These are phyloP conservation scores for Phlyctochytrium bullatum DNA, from an alignment of 192 early-diverging fungal species.

Conservation along the genomic window DNA sequence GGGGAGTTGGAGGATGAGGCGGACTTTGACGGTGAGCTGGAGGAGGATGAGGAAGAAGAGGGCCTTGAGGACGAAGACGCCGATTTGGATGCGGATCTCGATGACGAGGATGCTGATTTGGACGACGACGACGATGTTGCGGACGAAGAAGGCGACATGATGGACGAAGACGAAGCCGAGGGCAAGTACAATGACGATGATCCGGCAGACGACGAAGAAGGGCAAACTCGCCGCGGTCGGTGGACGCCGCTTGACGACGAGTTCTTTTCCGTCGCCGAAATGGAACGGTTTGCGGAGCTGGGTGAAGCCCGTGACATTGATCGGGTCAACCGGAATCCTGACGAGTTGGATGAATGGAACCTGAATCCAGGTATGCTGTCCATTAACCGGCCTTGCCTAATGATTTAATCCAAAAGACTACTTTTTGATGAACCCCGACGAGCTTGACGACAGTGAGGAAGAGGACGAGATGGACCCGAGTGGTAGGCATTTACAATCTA, in stretches of 20 bases:
- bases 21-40: slow-evolving; percentile 30
- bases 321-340: slow-evolving; percentile 56
- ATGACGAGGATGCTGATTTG: slow-evolving; percentile 38
- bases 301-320: slow-evolving; percentile 66
- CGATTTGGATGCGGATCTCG: slow-evolving; percentile 18
- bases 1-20: slow-evolving; percentile 45
- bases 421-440: slow-evolving; percentile 35
- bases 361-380: slow-evolving; percentile 19
- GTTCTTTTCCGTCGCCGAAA: slow-evolving; percentile 86
- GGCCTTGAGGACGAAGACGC: slow-evolving; percentile 22
- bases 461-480: slow-evolving; percentile 53
- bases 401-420: slow-evolving; percentile 2
- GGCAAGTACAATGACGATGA: slow-evolving; percentile 31
- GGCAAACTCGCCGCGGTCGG: slow-evolving; percentile 53
- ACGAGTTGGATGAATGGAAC: slow-evolving; percentile 46
- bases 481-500: slow-evolving; percentile 23
- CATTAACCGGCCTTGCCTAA: neutral
- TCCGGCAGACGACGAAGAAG: slow-evolving; percentile 50
- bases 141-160: slow-evolving; percentile 41
- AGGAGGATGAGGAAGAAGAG: slow-evolving; percentile 36
- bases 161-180: slow-evolving; percentile 31
- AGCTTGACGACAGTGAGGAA: slow-evolving; percentile 65
- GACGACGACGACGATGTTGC: slow-evolving; percentile 41
- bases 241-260: slow-evolving; percentile 83
- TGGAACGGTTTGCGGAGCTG: slow-evolving; percentile 83